These are phyloP conservation scores for Sporothrix sp. DNA, from an alignment of 2,329 filamentous ascomycete species.

Conservation along the genomic window DNA sequence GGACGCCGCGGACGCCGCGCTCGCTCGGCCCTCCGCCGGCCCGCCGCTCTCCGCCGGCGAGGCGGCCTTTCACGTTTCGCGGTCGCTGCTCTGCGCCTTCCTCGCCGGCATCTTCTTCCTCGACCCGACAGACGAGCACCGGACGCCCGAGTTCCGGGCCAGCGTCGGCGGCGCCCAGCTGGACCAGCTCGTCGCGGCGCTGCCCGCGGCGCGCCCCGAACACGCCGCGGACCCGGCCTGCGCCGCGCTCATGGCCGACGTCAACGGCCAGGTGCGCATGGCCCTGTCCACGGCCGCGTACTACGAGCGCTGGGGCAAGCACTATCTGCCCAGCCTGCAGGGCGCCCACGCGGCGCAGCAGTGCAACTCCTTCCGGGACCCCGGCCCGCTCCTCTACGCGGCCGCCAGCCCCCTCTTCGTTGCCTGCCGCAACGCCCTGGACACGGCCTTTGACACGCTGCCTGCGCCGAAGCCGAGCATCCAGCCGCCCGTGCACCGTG, in stretches of 20 bases:
- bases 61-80: slow-evolving; percentile 42
- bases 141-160: background rate
- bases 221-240: slow-evolving; percentile 29
- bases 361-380: slow-evolving; percentile 54
- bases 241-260: slow-evolving; percentile 38
- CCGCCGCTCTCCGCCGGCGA: slow-evolving; percentile 24
- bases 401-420: slow-evolving; percentile 41
- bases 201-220: slow-evolving; percentile 5
- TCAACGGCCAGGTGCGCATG: slow-evolving; percentile 42
- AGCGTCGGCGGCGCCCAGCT: slow-evolving; percentile 10
- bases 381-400: slow-evolving; percentile 47
- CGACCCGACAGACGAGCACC: slow-evolving; percentile 31
- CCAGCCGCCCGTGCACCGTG: background rate
- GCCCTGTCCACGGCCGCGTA: slow-evolving; percentile 32
- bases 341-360: slow-evolving; percentile 47
- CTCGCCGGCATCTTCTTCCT: slow-evolving; percentile 37
- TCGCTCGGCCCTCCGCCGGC: background rate
- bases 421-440: slow-evolving; percentile 38
- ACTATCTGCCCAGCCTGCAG: slow-evolving; percentile 48
- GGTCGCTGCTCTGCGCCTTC: slow-evolving; percentile 40
- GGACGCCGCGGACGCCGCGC: background rate
- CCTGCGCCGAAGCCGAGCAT: slow-evolving; percentile 34
- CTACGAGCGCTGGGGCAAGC: slow-evolving; percentile 44
- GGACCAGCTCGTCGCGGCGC: background rate
- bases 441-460: slow-evolving; percentile 38